These are phyloP conservation scores for Diaporthe longicolla DNA, from an alignment of 2,329 filamentous ascomycete genomes.

Conservation along the genomic window DNA sequence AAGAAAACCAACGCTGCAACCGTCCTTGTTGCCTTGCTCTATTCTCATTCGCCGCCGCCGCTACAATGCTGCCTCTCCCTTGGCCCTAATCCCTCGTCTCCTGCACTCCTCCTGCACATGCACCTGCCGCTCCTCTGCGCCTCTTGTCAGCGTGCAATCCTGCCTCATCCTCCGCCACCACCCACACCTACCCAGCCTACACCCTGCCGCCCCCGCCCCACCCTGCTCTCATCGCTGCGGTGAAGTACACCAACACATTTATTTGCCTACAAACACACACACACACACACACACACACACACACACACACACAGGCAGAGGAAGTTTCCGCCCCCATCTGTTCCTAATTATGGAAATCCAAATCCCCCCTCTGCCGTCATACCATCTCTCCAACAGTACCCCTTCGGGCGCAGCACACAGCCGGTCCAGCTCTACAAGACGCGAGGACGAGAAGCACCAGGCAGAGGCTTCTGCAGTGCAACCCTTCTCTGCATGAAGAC, in stretches of 20 bases:
- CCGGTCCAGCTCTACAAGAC: slow-evolving; percentile 27
- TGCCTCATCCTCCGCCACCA: slow-evolving; percentile 31
- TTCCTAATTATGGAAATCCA: slow-evolving; percentile 38
- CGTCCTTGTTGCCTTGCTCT: background rate
- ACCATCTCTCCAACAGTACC: background rate
- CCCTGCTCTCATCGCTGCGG: too few relatives aligned
- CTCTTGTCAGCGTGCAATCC: slow-evolving; percentile 24
- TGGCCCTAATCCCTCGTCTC: slow-evolving; percentile 4
- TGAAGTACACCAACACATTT: background rate
- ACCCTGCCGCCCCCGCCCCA: background rate
- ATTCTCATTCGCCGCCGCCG: slow-evolving; percentile 9
- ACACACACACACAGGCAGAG: background rate
- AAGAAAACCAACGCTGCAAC: slow-evolving; percentile 34
- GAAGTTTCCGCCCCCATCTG: slow-evolving; percentile 23
- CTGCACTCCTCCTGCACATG: slow-evolving; percentile 19
- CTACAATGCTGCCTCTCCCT: background rate
- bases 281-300: background rate
- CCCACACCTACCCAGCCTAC: background rate
- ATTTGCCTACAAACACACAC: background rate
- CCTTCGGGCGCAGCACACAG: slow-evolving; percentile 24
- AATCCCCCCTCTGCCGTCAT: slow-evolving; percentile 14
- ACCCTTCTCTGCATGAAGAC: slow-evolving; percentile 37
- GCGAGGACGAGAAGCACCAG: background rate
- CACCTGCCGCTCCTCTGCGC: slow-evolving; percentile 26
- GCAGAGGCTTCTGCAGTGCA: slow-evolving; percentile 31